Evolutionary conservation across 2,329 filamentous ascomycete genomes (phyloP).

Genomic region (Trichoderma asperellum): DNA sequence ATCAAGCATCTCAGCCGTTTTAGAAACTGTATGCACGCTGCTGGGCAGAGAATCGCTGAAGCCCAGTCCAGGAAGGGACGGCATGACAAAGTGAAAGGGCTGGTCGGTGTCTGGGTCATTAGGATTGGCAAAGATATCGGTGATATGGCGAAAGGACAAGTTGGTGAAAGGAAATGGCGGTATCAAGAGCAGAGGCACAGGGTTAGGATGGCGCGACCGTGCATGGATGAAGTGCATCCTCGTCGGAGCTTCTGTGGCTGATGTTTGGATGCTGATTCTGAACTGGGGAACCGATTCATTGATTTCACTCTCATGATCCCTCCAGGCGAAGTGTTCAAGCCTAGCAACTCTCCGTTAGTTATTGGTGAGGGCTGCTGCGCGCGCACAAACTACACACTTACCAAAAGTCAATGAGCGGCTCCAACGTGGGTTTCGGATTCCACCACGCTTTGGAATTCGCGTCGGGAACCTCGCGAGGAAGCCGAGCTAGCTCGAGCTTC

Average conservation of each 20-base stretch:
- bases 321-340: slow-evolving; percentile 70
- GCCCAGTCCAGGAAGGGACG: slow-evolving; percentile 67
- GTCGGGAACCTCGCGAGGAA: slow-evolving; percentile 61
- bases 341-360: slow-evolving; percentile 42
- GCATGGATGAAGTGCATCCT: slow-evolving; percentile 69
- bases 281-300: slow-evolving; percentile 67
- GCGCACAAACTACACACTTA: slow-evolving; percentile 38
- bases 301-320: slow-evolving; percentile 59
- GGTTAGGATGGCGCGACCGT: slow-evolving; percentile 55
- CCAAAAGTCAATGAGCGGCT: slow-evolving; percentile 69
- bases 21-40: slow-evolving; percentile 52
- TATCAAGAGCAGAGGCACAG: slow-evolving; percentile 66
- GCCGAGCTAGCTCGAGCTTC: slow-evolving; percentile 68
- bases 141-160: slow-evolving; percentile 60
- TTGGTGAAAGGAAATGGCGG: slow-evolving; percentile 70
- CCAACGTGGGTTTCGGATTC: slow-evolving; percentile 64
- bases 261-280: slow-evolving; percentile 57
- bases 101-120: slow-evolving; percentile 49
- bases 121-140: slow-evolving; percentile 59
- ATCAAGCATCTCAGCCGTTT: slow-evolving; percentile 61
- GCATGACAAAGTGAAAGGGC: slow-evolving; percentile 68
- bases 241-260: slow-evolving; percentile 47
- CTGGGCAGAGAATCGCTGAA: slow-evolving; percentile 66
- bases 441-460: slow-evolving; percentile 57
- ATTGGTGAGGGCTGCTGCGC: not conserved